Evolutionary conservation across 1,284 basidiomycete genomes (phyloP).

Genomic region (Trichosporon sp.): DNA sequence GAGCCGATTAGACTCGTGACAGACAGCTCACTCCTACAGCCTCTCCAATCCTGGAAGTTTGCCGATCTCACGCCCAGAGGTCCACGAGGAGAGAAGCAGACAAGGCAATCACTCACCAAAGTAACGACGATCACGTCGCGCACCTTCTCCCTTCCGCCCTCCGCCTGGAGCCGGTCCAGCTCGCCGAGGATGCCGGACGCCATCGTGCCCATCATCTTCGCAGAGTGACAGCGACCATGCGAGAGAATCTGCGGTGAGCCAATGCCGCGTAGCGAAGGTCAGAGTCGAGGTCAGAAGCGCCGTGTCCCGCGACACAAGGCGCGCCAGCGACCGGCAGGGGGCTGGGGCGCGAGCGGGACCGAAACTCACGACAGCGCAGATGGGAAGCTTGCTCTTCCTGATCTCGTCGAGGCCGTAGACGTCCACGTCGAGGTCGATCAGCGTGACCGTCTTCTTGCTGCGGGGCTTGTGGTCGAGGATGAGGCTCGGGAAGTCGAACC

Average conservation of each 20-base stretch:
- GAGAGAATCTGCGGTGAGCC: slow-evolving; percentile 29
- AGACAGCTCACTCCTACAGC: too few species aligned
- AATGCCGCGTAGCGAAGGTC: neutral
- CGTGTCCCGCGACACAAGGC: too few species aligned
- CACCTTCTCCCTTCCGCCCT: slow-evolving; percentile 16
- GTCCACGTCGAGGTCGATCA: slow-evolving; percentile 34
- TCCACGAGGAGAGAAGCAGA: neutral
- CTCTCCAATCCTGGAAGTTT: too few species aligned
- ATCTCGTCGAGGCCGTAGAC: slow-evolving; percentile 45
- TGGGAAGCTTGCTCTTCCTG: slow-evolving; percentile 23
- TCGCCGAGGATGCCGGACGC: slow-evolving; percentile 37
- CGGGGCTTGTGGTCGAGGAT: slow-evolving; percentile 21
- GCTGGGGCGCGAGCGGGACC: neutral
- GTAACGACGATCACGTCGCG: slow-evolving; percentile 45
- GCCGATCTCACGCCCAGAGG: too few species aligned
- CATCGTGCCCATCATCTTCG: slow-evolving; percentile 35
- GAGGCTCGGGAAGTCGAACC: slow-evolving; percentile 19
- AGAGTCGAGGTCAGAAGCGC: neutral
- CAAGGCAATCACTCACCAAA: slow-evolving; percentile 28
- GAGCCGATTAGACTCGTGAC: too few species aligned
- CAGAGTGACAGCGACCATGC: slow-evolving; percentile 36
- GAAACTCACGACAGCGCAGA: slow-evolving; percentile 37
- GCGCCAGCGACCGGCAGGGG: too few species aligned
- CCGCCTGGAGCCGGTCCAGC: slow-evolving; percentile 8
- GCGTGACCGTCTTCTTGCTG: slow-evolving; percentile 14